Conservation (phyloP, 371 early-diverging fungal genomes). For the Mucor irregularis region DNA sequence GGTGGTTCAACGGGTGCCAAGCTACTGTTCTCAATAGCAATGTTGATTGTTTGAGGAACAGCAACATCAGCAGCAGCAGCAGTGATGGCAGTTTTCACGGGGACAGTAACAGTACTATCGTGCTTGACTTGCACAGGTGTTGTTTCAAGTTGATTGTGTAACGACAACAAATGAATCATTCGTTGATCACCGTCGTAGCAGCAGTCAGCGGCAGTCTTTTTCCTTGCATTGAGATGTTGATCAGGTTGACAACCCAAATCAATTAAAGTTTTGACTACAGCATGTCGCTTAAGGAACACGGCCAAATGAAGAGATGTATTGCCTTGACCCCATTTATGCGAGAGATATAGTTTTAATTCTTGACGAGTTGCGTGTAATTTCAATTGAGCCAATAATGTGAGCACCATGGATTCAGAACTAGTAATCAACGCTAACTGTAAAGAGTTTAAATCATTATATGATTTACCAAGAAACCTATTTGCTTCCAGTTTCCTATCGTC, state of each 20-base stretch:
- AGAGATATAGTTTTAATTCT: conserved; percentile 48
- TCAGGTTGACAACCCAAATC: conserved; percentile 60
- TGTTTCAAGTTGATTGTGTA: conserved; percentile 3
- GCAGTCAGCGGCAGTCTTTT: conserved; percentile 67
- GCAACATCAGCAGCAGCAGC: background rate
- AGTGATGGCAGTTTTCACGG: background rate
- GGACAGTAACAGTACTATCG: background rate
- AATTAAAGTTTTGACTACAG: conserved; percentile 59
- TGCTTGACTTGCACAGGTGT: background rate
- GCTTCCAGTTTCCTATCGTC: conserved; percentile 12
- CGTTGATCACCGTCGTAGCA: conserved; percentile 50
- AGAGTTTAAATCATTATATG: conserved; percentile 19
- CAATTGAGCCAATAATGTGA: conserved; percentile 13
- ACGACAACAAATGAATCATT: background rate
- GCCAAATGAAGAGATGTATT: conserved; percentile 75
- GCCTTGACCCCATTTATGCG: conserved; percentile 68
- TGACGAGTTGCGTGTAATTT: conserved; percentile 2
- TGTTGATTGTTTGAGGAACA: no score
- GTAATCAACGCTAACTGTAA: conserved; percentile 23
- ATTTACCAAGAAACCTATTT: conserved; percentile 13
- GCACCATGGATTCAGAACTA: conserved; percentile 15
- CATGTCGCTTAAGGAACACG: conserved; percentile 66
- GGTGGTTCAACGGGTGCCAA: no score
- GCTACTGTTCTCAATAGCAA: no score
- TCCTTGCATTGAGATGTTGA: conserved; percentile 56